A percentile compares a stretch with the other conserved stretches of the same genome.
These are phyloP conservation scores for Pleurotus tuoliensis DNA, from an alignment of 768 basidiomycete genomes.

Conservation along the genomic window DNA sequence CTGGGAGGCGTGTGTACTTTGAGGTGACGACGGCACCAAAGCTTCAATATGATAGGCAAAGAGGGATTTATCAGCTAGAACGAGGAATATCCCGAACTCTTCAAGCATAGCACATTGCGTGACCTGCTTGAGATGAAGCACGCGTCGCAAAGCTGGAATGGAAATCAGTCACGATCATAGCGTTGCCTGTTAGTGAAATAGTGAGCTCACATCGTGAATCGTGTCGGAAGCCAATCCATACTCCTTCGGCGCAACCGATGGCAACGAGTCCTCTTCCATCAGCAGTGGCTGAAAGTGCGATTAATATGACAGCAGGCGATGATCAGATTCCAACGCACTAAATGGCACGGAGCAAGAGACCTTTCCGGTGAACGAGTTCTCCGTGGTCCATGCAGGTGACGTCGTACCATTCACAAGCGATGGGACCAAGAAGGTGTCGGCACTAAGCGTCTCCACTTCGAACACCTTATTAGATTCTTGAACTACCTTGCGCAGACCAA, in stretches of 20 bases:
- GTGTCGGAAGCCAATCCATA: conserved; percentile 95
- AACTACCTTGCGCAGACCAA: conserved; percentile 78
- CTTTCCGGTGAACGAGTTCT: conserved; percentile 70
- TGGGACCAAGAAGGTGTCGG: conserved; percentile 83
- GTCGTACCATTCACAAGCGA: conserved; percentile 45
- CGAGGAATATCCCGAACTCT: conserved; percentile 95
- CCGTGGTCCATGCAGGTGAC: conserved; percentile 67
- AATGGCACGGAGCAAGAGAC: conserved; percentile 97
- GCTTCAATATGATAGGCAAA: conserved; percentile 97
- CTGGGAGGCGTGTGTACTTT: conserved; percentile 62
- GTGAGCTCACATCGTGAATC: conserved; percentile 73
- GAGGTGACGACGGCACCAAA: conserved; percentile 82
- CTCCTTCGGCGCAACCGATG: conserved; percentile 92
- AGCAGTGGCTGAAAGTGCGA: conserved; percentile 56
- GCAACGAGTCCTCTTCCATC: conserved; percentile 87
- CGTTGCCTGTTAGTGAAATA: background rate
- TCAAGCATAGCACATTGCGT: conserved; percentile 95
- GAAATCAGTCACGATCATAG: no score
- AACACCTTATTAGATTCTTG: conserved; percentile 95
- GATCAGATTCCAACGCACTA: conserved; percentile 44
- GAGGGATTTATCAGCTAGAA: conserved; percentile 89
- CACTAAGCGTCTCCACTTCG: conserved; percentile 85
- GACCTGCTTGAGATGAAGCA: conserved; percentile 89
- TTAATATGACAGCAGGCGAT: background rate
- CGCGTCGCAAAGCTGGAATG: conserved; percentile 77